phyloP scores from a whole-genome alignment of 371 early-diverging fungal species.

The Funneliformis caledonium region DNA sequence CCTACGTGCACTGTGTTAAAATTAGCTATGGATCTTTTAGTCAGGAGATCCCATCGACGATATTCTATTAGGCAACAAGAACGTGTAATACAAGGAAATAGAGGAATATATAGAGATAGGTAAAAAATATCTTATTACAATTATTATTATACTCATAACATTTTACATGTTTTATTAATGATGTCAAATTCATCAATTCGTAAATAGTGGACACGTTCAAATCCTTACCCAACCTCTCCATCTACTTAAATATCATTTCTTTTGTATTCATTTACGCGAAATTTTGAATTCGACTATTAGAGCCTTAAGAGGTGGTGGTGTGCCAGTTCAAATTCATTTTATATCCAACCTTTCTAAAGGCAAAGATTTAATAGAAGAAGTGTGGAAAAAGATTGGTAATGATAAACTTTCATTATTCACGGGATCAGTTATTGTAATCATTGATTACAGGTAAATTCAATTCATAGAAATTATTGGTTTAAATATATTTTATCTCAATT shows the following conservation, averaged over 20 bases:
- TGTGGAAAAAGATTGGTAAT: constrained; percentile 32
- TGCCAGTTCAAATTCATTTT: constrained; percentile 38
- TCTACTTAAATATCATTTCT: constrained; percentile 39
- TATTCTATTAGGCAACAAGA: constrained; percentile 16
- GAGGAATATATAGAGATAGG: not conserved
- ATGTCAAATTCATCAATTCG: not conserved
- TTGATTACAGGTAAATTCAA: constrained; percentile 32
- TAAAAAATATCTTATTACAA: not conserved
- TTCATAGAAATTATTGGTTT: not conserved
- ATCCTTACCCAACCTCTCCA: constrained; percentile 28
- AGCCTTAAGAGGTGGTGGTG: constrained; percentile 17
- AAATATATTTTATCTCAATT: not conserved
- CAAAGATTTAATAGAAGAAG: constrained; percentile 26
- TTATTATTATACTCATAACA: not conserved
- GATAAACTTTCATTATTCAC: constrained; percentile 19
- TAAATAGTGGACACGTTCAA: not conserved
- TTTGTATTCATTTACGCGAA: constrained; percentile 31
- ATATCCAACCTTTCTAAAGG: constrained; percentile 23
- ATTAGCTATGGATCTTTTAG: constrained; percentile 34
- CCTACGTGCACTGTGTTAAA: constrained; percentile 31
- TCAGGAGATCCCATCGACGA: constrained; percentile 28
- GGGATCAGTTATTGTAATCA: constrained; percentile 22
- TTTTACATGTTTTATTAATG: not conserved
- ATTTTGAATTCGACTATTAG: constrained; percentile 3
- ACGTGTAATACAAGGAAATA: constrained; percentile 12